A percentile compares a stretch with the other conserved stretches of the same genome.
Evolutionary conservation across 257 asterid species (phyloP).

Genomic region (Leonotis leonurus): DNA sequence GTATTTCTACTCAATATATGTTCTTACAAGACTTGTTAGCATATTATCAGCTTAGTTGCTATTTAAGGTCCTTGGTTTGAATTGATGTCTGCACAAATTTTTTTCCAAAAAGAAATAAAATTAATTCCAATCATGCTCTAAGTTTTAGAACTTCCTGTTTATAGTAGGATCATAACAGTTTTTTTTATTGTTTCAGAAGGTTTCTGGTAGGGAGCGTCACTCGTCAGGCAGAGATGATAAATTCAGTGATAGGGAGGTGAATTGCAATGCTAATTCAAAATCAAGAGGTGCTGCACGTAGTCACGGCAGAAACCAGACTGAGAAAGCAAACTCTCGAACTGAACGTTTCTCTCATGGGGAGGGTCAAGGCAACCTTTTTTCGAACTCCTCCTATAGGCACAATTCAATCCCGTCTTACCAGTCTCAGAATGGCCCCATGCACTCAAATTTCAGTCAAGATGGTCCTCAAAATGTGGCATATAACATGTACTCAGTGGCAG

Average conservation of each 20-base stretch:
- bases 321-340: constrained; percentile 54
- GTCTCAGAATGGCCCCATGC: constrained; percentile 64
- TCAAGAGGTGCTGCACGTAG: constrained; percentile 55
- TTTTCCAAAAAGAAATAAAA: too few species aligned
- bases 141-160: background rate
- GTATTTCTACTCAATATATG: too few species aligned
- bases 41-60: background rate
- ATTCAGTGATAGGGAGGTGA: constrained; percentile 67
- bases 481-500: constrained; percentile 51
- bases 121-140: too few species aligned
- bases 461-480: constrained; percentile 49
- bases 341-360: constrained; percentile 51
- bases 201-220: constrained; percentile 59
- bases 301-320: constrained; percentile 58
- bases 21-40: background rate
- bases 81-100: too few species aligned
- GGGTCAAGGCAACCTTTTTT: constrained; percentile 50
- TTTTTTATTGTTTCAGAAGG: constrained; percentile 43
- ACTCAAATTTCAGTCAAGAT: constrained; percentile 40
- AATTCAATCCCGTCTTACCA: constrained; percentile 47
- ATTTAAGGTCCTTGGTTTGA: background rate
- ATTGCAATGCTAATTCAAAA: constrained; percentile 60
- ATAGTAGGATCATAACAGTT: background rate
- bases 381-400: constrained; percentile 41
- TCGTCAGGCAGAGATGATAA: constrained; percentile 57